Conservation (phyloP, 129 eudicot genomes). For the sunflower (Helianthus annuus) region DNA sequence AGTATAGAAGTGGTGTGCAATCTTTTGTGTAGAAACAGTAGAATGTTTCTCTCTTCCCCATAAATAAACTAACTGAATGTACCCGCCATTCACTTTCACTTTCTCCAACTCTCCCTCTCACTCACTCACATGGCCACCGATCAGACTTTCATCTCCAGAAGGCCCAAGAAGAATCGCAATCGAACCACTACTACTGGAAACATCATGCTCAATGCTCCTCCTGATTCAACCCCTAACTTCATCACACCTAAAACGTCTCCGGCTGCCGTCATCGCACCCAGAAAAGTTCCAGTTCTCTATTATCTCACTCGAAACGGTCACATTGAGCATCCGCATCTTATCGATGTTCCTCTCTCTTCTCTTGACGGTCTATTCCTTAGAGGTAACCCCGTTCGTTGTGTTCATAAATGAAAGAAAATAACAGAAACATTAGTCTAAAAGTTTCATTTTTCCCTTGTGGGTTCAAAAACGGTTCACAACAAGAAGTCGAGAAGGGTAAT, state of each 20-base stretch:
- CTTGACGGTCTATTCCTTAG: constrained; percentile 53
- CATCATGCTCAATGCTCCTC: background rate
- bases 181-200: constrained; percentile 15
- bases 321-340: constrained; percentile 88
- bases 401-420: too few species aligned
- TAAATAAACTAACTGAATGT: constrained; percentile 28
- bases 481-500: too few species aligned
- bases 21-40: constrained; percentile 11
- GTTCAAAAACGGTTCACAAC: too few species aligned
- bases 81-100: constrained; percentile 43
- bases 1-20: too few species aligned
- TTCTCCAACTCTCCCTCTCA: constrained; percentile 4
- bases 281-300: constrained; percentile 57
- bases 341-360: constrained; percentile 60
- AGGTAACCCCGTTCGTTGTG: constrained; percentile 5
- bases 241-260: constrained; percentile 23
- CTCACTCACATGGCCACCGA: constrained; percentile 38
- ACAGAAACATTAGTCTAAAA: too few species aligned
- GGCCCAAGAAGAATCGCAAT: constrained; percentile 28
- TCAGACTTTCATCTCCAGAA: constrained; percentile 39
- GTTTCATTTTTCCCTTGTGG: too few species aligned
- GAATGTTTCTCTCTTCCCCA: constrained; percentile 31
- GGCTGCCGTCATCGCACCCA: background rate
- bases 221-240: constrained; percentile 18
- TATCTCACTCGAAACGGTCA: constrained; percentile 64